These are phyloP conservation scores for Penicillium aurantiogriseum DNA, from an alignment of 2,329 filamentous ascomycete species.

Conservation along the genomic window DNA sequence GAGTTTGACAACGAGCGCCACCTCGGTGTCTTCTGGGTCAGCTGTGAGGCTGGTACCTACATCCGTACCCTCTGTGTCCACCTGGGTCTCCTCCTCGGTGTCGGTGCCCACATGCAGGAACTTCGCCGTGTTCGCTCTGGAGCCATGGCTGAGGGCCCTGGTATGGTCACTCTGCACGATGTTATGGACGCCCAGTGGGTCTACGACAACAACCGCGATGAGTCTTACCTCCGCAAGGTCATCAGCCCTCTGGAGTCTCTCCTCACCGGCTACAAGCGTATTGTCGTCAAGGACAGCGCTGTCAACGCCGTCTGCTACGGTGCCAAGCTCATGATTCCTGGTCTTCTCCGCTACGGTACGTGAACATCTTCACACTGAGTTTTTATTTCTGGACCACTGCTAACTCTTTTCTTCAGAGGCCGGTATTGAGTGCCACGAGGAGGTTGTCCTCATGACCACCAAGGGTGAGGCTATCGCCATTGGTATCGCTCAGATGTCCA, in stretches of 20 bases:
- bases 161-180: constrained; percentile 90
- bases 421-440: constrained; percentile 90
- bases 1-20: constrained; percentile 99
- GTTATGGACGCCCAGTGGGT: constrained; percentile 95
- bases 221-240: constrained; percentile 85
- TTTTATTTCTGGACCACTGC: neutral
- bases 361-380: constrained; percentile 15
- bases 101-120: constrained; percentile 98
- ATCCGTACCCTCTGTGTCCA: constrained; percentile 98
- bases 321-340: constrained; percentile 98
- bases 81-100: constrained; percentile 72
- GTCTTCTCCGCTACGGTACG: constrained; percentile 84
- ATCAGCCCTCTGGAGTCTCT: constrained; percentile 92
- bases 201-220: constrained; percentile 92
- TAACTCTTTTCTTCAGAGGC: constrained; percentile 59
- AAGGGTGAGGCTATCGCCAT: constrained; percentile 98
- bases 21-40: constrained; percentile 98
- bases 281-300: constrained; percentile 94
- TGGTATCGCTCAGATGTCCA: constrained; percentile 96
- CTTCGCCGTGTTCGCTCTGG: constrained; percentile 88
- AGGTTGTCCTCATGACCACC: constrained; percentile 97
- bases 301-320: constrained; percentile 98
- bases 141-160: constrained; percentile 88
- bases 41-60: constrained; percentile 97
- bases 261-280: constrained; percentile 88